A percentile compares a stretch with the other conserved stretches of the same genome.
Evolutionary conservation across 805 yeast genomes (phyloP).

Genomic region (Yamadazyma sp.): DNA sequence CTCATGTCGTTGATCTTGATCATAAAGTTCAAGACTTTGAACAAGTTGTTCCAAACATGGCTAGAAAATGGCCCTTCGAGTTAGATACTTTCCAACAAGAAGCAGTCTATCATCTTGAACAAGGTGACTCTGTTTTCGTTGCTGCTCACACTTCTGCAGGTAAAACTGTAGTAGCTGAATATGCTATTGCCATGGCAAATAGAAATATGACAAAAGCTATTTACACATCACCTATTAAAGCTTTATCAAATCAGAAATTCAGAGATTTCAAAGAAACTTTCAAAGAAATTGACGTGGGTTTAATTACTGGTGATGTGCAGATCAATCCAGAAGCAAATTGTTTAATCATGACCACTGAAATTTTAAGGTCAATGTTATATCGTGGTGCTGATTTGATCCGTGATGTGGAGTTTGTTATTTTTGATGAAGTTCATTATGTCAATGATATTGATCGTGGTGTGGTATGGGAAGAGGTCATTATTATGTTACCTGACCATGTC

Average conservation of each 20-base stretch:
- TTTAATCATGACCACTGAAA: conserved; percentile 98
- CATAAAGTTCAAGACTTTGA: conserved; percentile 80
- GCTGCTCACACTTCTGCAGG: conserved; percentile 99
- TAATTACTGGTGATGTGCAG: conserved; percentile 96
- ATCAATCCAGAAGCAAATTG: conserved; percentile 98
- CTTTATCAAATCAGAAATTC: conserved; percentile 84
- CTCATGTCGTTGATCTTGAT: conserved; percentile 87
- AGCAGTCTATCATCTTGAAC: conserved; percentile 93
- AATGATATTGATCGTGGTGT: conserved; percentile 98
- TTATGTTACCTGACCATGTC: conserved; percentile 92
- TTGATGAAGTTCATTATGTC: conserved; percentile 98
- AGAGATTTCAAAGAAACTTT: conserved; percentile 82
- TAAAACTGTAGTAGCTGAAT: conserved; percentile 96
- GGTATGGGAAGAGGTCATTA: conserved; percentile 99
- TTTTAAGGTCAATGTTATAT: conserved; percentile 92
- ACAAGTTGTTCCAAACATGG: conserved; percentile 90
- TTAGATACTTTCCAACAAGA: conserved; percentile 94
- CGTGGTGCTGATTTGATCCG: conserved; percentile 98
- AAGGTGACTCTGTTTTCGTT: conserved; percentile 97
- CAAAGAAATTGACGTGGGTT: conserved; percentile 82
- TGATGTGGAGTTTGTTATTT: conserved; percentile 98
- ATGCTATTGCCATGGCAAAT: conserved; percentile 95
- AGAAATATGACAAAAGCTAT: conserved; percentile 96
- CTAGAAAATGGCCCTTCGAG: conserved; percentile 92
- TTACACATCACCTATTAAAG: conserved; percentile 94